Evolutionary conservation across 345 rosid species (phyloP).

Genomic region (Gossypium bickii): DNA sequence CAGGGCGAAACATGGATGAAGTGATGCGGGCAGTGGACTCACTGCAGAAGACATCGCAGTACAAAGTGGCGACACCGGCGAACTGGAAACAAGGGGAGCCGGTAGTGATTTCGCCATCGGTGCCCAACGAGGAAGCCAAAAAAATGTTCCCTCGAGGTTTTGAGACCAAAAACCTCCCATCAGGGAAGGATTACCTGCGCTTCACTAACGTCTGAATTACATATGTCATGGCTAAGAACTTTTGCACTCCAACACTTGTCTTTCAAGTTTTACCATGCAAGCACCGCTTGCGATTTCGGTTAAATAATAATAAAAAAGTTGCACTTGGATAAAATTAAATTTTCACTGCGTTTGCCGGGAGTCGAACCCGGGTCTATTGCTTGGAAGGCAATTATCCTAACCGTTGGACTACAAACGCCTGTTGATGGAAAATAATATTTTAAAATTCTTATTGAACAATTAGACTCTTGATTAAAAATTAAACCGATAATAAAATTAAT

Average conservation of each 20-base stretch:
- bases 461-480: no score
- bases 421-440: accelerated
- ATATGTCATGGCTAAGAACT: neutral
- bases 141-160: slow-evolving; percentile 60
- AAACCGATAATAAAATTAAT: no score
- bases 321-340: no score
- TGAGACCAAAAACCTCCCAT: slow-evolving; percentile 57
- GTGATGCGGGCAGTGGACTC: slow-evolving; percentile 75
- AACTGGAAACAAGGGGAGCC: slow-evolving; percentile 79
- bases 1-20: slow-evolving; percentile 76
- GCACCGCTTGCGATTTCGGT: neutral
- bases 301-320: neutral
- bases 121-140: slow-evolving; percentile 54
- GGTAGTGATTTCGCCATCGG: slow-evolving; percentile 56
- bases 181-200: slow-evolving; percentile 59
- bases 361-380: slow-evolving; percentile 70
- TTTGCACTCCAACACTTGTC: neutral
- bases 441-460: no score
- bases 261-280: neutral
- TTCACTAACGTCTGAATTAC: slow-evolving; percentile 25
- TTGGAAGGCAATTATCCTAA: slow-evolving; percentile 94
- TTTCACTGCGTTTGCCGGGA: slow-evolving; percentile 58
- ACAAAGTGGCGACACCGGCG: slow-evolving; percentile 68
- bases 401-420: slow-evolving; percentile 89
- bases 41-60: slow-evolving; percentile 40